Evolutionary conservation across 495 filamentous ascomycete species (phyloP).

Genomic region (Podospora appendiculata): DNA sequence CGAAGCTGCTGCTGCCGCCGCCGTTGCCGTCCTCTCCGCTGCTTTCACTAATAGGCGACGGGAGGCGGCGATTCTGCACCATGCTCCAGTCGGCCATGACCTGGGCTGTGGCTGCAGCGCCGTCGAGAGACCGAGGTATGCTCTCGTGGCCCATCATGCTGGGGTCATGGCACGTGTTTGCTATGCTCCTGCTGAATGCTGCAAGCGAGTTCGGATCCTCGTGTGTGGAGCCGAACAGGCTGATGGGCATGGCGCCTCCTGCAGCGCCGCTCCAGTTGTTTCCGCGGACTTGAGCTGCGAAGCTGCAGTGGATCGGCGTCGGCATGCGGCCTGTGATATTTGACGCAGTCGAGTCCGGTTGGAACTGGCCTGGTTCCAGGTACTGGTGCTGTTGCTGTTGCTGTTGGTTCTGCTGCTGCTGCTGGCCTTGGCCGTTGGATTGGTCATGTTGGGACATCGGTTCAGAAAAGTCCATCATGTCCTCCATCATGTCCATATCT

Average conservation of each 20-base stretch:
- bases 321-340: slow-evolving; percentile 38
- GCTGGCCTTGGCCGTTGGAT: slow-evolving; percentile 6
- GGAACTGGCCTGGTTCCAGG: slow-evolving; percentile 23
- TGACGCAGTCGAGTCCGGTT: slow-evolving; percentile 14
- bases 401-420: slow-evolving; percentile 8
- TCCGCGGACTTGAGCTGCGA: slow-evolving; percentile 37
- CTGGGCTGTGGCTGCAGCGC: slow-evolving; percentile 17
- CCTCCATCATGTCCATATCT: slow-evolving; percentile 45
- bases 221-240: slow-evolving; percentile 27
- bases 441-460: neutral
- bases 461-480: slow-evolving; percentile 19
- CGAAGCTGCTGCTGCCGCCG: slow-evolving; percentile 3
- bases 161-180: slow-evolving; percentile 8
- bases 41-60: slow-evolving; percentile 65
- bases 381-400: slow-evolving; percentile 8
- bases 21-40: slow-evolving; percentile 38
- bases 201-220: slow-evolving; percentile 32
- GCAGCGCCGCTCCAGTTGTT: slow-evolving; percentile 29
- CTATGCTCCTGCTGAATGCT: slow-evolving; percentile 16
- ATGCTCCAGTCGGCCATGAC: slow-evolving; percentile 38
- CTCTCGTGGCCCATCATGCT: slow-evolving; percentile 11
- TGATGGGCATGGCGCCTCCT: slow-evolving; percentile 14
- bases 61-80: slow-evolving; percentile 49
- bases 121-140: slow-evolving; percentile 28
- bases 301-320: slow-evolving; percentile 46